Evolutionary conservation across 2,329 filamentous ascomycete species (phyloP), one percentile per base, ranked within the genome.

Genomic region (Aspergillus sp.): DNA sequence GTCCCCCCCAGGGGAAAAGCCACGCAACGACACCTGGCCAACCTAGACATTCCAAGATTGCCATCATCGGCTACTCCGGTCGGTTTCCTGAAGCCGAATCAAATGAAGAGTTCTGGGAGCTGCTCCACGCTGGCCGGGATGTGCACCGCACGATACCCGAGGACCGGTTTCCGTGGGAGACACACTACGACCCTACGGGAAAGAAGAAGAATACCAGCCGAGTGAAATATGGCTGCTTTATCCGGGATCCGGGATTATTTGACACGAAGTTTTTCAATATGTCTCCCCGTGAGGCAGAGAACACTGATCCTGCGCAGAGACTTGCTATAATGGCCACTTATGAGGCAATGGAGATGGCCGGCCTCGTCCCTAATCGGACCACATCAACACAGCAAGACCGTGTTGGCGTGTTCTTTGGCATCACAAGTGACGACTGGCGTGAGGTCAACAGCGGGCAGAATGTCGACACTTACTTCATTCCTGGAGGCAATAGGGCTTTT

Each of bases 251-350:
- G 0, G 87, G 87, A 51, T 77, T 88, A 45, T 93, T 93, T 64
- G 89, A 93, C 63, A 85, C 88, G n/a, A 80, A 86, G 1, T 92
- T 93, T 74, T 93, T 93, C 81, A 91, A 91, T 71, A 92, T 93
- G 86, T 91, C 88, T 34, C 88, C 88, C 6, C 84, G 87, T 60
- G 88, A 92, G 71, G 89, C 89, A 25, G 82, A 84, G 48, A 88
- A 91, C 67, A 91, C 88, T 1, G 89, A 93, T 67, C 89, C 89
- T 0, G 89, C 90, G 82, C 88, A 91, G 68, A 81, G 89, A 62
- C 78, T 92, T 60, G 87, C 88, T 4, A 74, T 94, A 20, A 83
- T 86, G 5, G 91, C 88, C 2, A 88, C 88, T 0, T 93, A 91
- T 61, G 89, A 93, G 65, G 89, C 89, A 0, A 77, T 93, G 45